Evolutionary conservation across 2,329 filamentous ascomycete genomes (phyloP), one percentile per base, ranked within the genome.

Genomic region (Apiospora malaysiana): DNA sequence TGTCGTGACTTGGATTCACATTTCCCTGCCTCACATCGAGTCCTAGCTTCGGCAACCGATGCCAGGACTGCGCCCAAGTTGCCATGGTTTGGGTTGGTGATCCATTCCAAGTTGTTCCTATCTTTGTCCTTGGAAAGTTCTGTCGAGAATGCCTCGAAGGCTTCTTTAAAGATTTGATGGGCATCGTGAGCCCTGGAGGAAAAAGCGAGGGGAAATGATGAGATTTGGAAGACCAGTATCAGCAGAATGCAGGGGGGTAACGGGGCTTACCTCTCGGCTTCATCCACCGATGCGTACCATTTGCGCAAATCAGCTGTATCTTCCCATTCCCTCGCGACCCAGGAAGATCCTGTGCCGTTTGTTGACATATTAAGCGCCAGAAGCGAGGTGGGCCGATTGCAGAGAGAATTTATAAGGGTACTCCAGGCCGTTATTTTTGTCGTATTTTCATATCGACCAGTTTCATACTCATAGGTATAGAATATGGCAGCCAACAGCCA

Each of bases 61-160:
- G 56, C 56, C 25, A 63, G 27, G 32, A 63, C 56, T 32, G 56
- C 25, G 25, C 21, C 25, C 21, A 63, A 25, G 27, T 63, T 63
- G 56, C 27, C 56, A 63, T 63, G 56, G 10, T 14, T 63, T 18
- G 56, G 21, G 9, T 63, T 40, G 27, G 37, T n/a, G 21, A 63
- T 32, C 56, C 56, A 63, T 7, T 49, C n/a, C 6, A n/a, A 23
- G 2, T 40, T 32, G 4, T 21, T 9, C 14, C 37, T 63, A 14
- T 63, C 56, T 10, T 63, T 63, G 25, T 37, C 56, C 16, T 40
- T 63, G 27, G 56, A 63, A 6, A 63, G 56, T 40, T 63, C 56
- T 16, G 56, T 32, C 16, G 56, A 63, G 21, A 63, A 63, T 18
- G 56, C 56, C 1, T 63, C 16, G 7, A 63, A n/a, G 14, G 56